Conservation (phyloP, 495 filamentous ascomycete genomes). For the Entonaema liquescens region DNA sequence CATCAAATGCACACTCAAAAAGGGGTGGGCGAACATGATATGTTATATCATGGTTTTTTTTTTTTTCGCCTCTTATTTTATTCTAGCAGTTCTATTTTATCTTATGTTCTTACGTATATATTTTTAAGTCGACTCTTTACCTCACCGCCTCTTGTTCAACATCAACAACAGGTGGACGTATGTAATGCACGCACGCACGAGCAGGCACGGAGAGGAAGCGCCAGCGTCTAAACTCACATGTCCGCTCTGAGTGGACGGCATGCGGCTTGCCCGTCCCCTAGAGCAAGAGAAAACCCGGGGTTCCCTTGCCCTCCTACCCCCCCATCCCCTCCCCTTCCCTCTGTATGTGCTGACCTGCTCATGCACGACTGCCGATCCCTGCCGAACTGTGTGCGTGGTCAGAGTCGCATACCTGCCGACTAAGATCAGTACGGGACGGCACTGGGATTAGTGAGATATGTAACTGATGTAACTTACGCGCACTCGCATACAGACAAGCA, state of each 20-base stretch:
- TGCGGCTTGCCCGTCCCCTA: constrained; percentile 26
- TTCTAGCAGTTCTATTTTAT: too few species aligned
- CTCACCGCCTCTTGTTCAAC: constrained; percentile 40
- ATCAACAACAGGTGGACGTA: neutral
- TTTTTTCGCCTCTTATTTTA: neutral
- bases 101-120: neutral
- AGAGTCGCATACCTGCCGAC: constrained; percentile 35
- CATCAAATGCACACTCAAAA: neutral
- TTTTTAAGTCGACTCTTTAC: constrained; percentile 14
- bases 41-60: neutral
- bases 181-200: neutral
- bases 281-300: constrained; percentile 32
- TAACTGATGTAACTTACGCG: too few species aligned
- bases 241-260: constrained; percentile 31
- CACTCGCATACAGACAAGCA: too few species aligned
- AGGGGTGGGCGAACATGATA: neutral
- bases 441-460: too few species aligned
- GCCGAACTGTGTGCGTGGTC: constrained; percentile 38
- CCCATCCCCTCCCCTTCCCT: constrained; percentile 23
- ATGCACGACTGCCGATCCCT: constrained; percentile 44
- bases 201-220: neutral
- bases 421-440: neutral
- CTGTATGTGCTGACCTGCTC: constrained; percentile 39
- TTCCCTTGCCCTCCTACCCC: constrained; percentile 8
- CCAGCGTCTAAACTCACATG: neutral